These are phyloP conservation scores for Hyphodiscus hymeniophilus DNA, from an alignment of 495 filamentous ascomycete genomes.

Conservation along the genomic window DNA sequence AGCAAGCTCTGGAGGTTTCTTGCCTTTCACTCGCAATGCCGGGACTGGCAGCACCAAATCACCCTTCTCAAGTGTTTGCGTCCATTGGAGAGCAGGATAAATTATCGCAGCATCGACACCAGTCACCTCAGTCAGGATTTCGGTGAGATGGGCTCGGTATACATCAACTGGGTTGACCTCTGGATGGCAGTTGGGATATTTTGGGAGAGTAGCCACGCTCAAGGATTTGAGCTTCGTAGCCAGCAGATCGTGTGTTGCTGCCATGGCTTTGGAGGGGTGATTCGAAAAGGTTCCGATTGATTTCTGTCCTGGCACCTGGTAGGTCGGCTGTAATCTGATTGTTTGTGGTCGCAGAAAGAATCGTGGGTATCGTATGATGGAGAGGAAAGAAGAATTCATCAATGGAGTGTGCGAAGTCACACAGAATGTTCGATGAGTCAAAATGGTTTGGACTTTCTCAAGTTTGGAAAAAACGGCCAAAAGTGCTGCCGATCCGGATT, in stretches of 20 bases:
- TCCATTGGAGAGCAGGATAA: conserved; percentile 73
- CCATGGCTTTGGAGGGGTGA: conserved; percentile 8
- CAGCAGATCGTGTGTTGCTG: conserved; percentile 2
- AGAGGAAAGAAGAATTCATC: conserved; percentile 15
- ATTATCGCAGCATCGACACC: conserved; percentile 69
- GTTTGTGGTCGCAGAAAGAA: background rate
- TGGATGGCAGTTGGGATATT: conserved; percentile 51
- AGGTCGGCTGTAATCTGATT: background rate
- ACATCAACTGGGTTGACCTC: conserved; percentile 78
- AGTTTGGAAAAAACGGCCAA: too few relatives aligned
- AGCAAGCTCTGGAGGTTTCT: conserved; percentile 66
- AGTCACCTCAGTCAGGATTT: conserved; percentile 61
- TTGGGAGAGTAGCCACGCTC: conserved; percentile 24
- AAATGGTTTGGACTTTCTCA: too few relatives aligned
- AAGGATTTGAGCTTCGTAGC: conserved; percentile 25
- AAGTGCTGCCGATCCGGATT: too few relatives aligned
- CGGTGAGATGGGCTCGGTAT: conserved; percentile 76
- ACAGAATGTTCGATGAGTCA: too few relatives aligned
- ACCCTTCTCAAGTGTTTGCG: conserved; percentile 77
- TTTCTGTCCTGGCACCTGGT: background rate
- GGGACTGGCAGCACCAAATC: conserved; percentile 77
- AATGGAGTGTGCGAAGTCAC: conserved; percentile 8
- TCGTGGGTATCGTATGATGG: conserved; percentile 3
- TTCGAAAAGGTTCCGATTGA: background rate
- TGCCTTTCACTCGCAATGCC: conserved; percentile 70